Evolutionary conservation across 164 flowering plant species (phyloP), one percentile per base, ranked within the genome.

Genomic region (Piper betle): DNA sequence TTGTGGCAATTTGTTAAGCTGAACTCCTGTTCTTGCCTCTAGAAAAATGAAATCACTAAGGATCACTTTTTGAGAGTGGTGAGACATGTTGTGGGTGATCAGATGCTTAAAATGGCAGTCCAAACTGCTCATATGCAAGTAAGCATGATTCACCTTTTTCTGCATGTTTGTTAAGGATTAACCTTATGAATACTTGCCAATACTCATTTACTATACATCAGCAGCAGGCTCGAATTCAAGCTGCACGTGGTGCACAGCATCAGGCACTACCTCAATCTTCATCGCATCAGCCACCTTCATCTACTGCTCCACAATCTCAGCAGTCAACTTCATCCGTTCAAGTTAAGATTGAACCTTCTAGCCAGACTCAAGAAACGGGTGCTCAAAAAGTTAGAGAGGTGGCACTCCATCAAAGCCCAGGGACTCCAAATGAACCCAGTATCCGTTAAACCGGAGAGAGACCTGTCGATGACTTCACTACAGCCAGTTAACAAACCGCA

Each of bases 1-100:
- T 46, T 5, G 33, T 25, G 33, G 33, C 33, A 2, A 25, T 25
- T 25, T 25, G 33, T 17, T 18, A 17, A 53, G 8, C n/a, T 16
- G 12, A 12, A 40, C 58, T 19, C 5, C 40, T 7, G 39, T 55
- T 71, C 52, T 65, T 60, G 37, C 53, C 58, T 18, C 12, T 70
- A 93, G 99, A 80, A 66, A 77, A 84, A 85, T 76, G 94, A 93
- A 68, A 82, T 93, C 37, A 60, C 77, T 58, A 88, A 86, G 74
- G 96, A 86, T 6, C 82, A 66, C 48, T 93, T 93, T 73, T 80
- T 88, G 50, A 74, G 91, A 69, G 86, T 70, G 56, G 84, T 90
- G 82, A 79, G 82, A 71, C 74, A 69, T 68, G 77, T 90, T 67
- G 96, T 90, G 20, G 97, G 99, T 46, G 97, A 88, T 63, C 88